Evolutionary conservation across 176 grass and related monocot genomes (phyloP), one percentile per base, ranked within the genome.

Genomic region (Zoysia pacifica): DNA sequence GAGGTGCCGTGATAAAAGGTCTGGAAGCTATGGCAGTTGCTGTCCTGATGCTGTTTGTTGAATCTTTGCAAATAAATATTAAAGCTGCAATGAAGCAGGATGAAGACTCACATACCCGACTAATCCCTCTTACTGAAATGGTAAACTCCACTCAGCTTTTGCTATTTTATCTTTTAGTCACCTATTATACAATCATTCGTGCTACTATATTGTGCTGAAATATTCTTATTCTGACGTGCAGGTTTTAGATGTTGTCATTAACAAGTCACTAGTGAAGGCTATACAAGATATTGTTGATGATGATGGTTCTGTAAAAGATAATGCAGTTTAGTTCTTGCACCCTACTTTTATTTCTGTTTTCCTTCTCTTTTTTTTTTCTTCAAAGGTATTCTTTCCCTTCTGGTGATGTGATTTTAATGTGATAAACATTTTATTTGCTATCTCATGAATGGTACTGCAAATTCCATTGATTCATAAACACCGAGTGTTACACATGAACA

Each of bases 291-390:
- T 89, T 43, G 56, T 94, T 82, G 86, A 94, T 58, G 92, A 91
- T 63, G 88, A 94, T 58, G 92, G 92, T 50, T 94, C 88, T 55
- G 83, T 94, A 43, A 94, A 94, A 91, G 88, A 94, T 53, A 91
- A 75, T 75, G 86, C 91, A 68, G 91, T 94, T 85, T 84, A 86
- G 60, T 85, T 50, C 69, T 62, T 87, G 40, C 59, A 74, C 42
- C 64, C 35, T 39, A 2, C 75, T 62, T 73, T 47, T 77, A 49
- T 9, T 82, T 55, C 37, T 73, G 5, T 66, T 73, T 72, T 60
- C n/a, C 56, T 60, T 60, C 18, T 20, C 8, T 48, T 7, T 7
- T 5, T 6, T 55, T n/a, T 47, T n/a, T 18, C 15, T 16, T 16
- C 14, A 19, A 58, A 7, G 1, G 6, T 7, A 19, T 59, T 59